These are phyloP conservation scores for Volvox africanus DNA, from an alignment of 139 green algal species.

Conservation along the genomic window DNA sequence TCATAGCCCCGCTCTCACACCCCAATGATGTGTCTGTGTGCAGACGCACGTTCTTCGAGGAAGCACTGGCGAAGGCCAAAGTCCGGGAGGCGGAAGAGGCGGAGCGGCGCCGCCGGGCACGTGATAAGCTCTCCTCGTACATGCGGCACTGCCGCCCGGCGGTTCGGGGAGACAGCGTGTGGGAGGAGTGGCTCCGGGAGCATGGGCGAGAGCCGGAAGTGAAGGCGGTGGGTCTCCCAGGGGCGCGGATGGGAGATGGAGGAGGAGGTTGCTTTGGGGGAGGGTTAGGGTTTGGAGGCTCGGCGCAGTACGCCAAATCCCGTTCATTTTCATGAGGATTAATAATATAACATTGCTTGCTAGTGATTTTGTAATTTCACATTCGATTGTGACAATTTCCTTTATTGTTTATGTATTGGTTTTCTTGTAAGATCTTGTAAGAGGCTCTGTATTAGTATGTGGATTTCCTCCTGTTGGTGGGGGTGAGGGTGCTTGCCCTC, in stretches of 20 bases:
- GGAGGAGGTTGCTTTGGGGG: not conserved
- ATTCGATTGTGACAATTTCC: too few relatives aligned
- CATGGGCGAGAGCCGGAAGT: slow-evolving; percentile 68
- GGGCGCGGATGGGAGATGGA: not conserved
- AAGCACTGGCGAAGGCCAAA: slow-evolving; percentile 67
- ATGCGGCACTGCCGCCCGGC: slow-evolving; percentile 30
- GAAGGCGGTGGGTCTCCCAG: slow-evolving; percentile 56
- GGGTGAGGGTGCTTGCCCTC: too few relatives aligned
- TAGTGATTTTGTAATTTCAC: too few relatives aligned
- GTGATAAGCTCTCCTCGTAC: slow-evolving; percentile 40
- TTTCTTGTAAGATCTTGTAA: too few relatives aligned
- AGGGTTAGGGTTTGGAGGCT: too few relatives aligned
- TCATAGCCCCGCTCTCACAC: too few relatives aligned
- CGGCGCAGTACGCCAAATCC: too few relatives aligned
- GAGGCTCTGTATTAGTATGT: too few relatives aligned
- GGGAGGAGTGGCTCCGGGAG: slow-evolving; percentile 46
- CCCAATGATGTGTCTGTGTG: not conserved
- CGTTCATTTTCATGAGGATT: too few relatives aligned
- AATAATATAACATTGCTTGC: too few relatives aligned
- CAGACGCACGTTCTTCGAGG: slow-evolving; percentile 76
- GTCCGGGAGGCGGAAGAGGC: slow-evolving; percentile 59
- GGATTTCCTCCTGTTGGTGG: too few relatives aligned
- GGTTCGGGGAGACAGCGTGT: slow-evolving; percentile 2
- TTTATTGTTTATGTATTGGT: too few relatives aligned
- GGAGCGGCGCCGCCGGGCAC: slow-evolving; percentile 31